Conservation (phyloP, 352 stramenopile genomes). For the Phytophthora pluvialis region DNA sequence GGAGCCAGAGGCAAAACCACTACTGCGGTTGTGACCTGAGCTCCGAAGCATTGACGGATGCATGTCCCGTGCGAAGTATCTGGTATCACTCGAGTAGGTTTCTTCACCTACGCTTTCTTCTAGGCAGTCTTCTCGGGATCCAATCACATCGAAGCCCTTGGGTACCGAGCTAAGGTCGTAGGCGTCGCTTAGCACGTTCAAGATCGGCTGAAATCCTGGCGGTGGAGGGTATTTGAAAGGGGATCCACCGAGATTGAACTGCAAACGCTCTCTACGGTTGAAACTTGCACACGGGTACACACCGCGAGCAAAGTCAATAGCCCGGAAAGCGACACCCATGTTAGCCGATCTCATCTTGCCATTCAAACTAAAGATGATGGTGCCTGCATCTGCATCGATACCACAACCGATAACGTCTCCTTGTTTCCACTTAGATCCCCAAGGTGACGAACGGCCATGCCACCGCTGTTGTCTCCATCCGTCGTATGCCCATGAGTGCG, state of each 20-base stretch:
- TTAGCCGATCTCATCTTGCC: constrained; percentile 88
- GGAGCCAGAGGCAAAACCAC: constrained; percentile 42
- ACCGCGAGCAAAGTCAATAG: constrained; percentile 80
- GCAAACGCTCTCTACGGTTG: constrained; percentile 84
- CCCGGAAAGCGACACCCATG: constrained; percentile 87
- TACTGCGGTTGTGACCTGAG: constrained; percentile 53
- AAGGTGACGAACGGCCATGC: constrained; percentile 88
- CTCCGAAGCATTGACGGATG: constrained; percentile 77
- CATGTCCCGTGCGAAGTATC: constrained; percentile 82
- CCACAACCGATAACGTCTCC: constrained; percentile 92
- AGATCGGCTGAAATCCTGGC: constrained; percentile 80
- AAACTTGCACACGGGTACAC: constrained; percentile 90
- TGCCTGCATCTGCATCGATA: constrained; percentile 87
- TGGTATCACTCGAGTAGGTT: constrained; percentile 76
- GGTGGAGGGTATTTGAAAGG: constrained; percentile 81
- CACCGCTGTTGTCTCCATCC: constrained; percentile 92
- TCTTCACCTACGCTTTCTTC: constrained; percentile 88
- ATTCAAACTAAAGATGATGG: constrained; percentile 93
- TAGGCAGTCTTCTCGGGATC: constrained; percentile 80
- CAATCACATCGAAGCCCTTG: constrained; percentile 79
- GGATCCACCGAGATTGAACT: constrained; percentile 88
- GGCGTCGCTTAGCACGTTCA: constrained; percentile 65
- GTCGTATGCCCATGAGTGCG: constrained; percentile 94
- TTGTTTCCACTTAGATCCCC: constrained; percentile 91
- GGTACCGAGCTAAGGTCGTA: constrained; percentile 54